Conservation (phyloP, 306 rosid genomes). For the Hylodesmum podocarpum region DNA sequence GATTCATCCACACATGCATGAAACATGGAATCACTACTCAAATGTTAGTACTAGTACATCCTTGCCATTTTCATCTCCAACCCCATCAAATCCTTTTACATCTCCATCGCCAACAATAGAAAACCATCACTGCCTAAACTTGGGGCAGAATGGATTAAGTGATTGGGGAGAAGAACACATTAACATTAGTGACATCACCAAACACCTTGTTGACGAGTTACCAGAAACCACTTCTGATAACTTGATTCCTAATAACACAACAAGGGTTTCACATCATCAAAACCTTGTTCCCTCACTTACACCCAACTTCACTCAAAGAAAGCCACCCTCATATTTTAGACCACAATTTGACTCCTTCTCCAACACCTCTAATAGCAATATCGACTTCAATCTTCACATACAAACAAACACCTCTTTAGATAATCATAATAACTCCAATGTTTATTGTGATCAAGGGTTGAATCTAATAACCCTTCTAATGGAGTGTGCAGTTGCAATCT, state of each 20-base stretch:
- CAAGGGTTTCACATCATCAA: slow-evolving; percentile 20
- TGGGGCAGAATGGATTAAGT: slow-evolving; percentile 50
- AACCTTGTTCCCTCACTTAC: slow-evolving; percentile 30
- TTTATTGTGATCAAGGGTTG: slow-evolving; percentile 40
- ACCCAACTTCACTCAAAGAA: slow-evolving; percentile 37
- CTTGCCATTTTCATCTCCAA: slow-evolving; percentile 37
- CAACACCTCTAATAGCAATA: slow-evolving; percentile 33
- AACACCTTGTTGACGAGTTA: slow-evolving; percentile 64
- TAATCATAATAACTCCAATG: neutral
- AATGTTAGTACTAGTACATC: slow-evolving; percentile 26
- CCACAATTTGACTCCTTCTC: slow-evolving; percentile 16
- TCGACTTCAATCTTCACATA: slow-evolving; percentile 25
- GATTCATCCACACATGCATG: slow-evolving; percentile 57
- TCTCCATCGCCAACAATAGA: slow-evolving; percentile 41
- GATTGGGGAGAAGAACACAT: slow-evolving; percentile 58
- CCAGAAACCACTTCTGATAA: slow-evolving; percentile 39
- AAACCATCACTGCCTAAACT: slow-evolving; percentile 41
- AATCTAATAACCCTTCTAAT: slow-evolving; percentile 63
- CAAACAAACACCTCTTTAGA: slow-evolving; percentile 37
- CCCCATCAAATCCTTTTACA: slow-evolving; percentile 32
- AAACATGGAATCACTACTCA: slow-evolving; percentile 45
- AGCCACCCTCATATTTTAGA: slow-evolving; percentile 15
- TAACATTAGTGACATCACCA: slow-evolving; percentile 42
- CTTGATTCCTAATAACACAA: slow-evolving; percentile 27
- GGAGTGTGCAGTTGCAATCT: slow-evolving; percentile 83